These are phyloP conservation scores for Penicillium sp. DNA, from an alignment of 2,329 filamentous ascomycete species.

Conservation along the genomic window DNA sequence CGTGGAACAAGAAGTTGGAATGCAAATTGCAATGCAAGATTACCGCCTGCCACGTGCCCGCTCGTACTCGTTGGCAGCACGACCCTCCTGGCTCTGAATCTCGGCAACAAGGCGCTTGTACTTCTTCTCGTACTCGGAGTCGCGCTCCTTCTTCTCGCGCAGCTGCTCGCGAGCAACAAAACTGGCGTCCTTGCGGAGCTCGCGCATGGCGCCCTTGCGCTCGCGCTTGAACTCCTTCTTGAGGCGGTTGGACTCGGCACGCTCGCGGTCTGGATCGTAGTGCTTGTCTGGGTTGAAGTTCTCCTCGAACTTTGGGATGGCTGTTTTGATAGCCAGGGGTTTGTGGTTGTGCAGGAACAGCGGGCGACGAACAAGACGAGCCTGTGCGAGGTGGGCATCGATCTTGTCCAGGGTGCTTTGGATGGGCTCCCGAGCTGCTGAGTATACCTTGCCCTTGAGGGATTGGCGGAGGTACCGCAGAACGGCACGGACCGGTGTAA, in stretches of 20 bases:
- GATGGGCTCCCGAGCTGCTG: slow-evolving; percentile 28
- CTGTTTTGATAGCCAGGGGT: slow-evolving; percentile 81
- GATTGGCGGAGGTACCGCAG: slow-evolving; percentile 61
- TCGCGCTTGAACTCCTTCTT: slow-evolving; percentile 91
- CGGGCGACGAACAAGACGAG: slow-evolving; percentile 68
- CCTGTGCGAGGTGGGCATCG: slow-evolving; percentile 52
- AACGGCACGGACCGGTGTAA: slow-evolving; percentile 61
- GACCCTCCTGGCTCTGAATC: slow-evolving; percentile 91
- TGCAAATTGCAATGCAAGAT: slow-evolving; percentile 8
- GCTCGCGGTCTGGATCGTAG: slow-evolving; percentile 93
- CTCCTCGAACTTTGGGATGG: slow-evolving; percentile 94
- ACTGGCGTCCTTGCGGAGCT: slow-evolving; percentile 90
- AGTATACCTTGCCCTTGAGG: slow-evolving; percentile 53
- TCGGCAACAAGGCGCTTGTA: slow-evolving; percentile 87
- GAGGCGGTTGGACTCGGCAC: slow-evolving; percentile 79
- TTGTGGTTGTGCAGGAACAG: slow-evolving; percentile 86
- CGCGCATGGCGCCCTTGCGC: slow-evolving; percentile 88
- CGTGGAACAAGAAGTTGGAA: slow-evolving; percentile 5
- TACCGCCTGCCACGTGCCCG: slow-evolving; percentile 68
- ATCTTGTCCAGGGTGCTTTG: slow-evolving; percentile 34
- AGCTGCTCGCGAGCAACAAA: slow-evolving; percentile 91
- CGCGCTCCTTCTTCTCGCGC: slow-evolving; percentile 86
- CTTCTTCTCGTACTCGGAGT: slow-evolving; percentile 94
- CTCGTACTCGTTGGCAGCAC: slow-evolving; percentile 84
- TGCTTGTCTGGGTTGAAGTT: slow-evolving; percentile 91